phyloP scores from a whole-genome alignment of 495 filamentous ascomycete species.

The Articulospora tetracladia region DNA sequence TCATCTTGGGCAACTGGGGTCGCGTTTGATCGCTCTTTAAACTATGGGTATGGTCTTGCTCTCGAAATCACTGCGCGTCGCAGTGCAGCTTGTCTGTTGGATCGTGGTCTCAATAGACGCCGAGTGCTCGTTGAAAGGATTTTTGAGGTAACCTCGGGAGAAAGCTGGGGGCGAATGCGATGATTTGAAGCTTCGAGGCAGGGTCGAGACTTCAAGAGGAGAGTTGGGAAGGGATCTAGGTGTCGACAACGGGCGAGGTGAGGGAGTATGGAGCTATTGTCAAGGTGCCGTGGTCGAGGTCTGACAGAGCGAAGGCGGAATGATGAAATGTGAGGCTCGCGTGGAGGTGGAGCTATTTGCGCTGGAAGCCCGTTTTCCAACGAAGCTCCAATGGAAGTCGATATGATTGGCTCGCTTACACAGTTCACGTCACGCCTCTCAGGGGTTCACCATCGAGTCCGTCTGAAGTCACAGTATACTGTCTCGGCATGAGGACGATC shows the following conservation, averaged over 20 bases:
- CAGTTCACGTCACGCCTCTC: constrained; percentile 12
- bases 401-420: constrained; percentile 15
- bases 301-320: constrained; percentile 7
- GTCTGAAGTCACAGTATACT: constrained; percentile 5
- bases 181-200: not conserved
- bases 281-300: not conserved
- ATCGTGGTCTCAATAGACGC: not conserved
- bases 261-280: constrained; percentile 12
- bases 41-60: not conserved
- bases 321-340: constrained; percentile 19
- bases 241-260: not conserved
- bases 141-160: not conserved
- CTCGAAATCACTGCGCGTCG: not conserved
- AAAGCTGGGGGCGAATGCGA: not conserved
- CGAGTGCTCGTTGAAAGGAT: not conserved
- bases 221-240: not conserved
- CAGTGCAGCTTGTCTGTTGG: not conserved
- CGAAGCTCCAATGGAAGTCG: not conserved
- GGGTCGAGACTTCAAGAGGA: not conserved
- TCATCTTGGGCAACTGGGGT: constrained; percentile 46
- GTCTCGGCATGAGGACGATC: no score
- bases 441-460: constrained; percentile 6
- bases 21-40: constrained; percentile 10
- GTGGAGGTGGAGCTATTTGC: constrained; percentile 9
- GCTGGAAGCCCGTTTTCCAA: constrained; percentile 2